A percentile compares a stretch with the other conserved stretches of the same genome.
phyloP scores from a whole-genome alignment of 179 eudicot species.

The Beta lomatogona region DNA sequence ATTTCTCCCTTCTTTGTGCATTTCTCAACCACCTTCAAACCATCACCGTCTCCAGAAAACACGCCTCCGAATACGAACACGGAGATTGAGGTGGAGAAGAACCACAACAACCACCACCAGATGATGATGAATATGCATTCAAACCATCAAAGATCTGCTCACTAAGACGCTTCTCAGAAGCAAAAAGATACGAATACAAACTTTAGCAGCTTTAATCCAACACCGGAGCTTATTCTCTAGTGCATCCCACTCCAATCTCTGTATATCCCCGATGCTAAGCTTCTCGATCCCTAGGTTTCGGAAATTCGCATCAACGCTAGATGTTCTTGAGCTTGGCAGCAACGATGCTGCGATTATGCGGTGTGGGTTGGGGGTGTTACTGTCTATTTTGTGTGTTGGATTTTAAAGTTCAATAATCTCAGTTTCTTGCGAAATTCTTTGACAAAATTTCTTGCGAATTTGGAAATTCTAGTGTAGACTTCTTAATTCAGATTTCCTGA shows the following conservation, averaged over 20 bases:
- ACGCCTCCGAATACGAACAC: slow-evolving; percentile 42
- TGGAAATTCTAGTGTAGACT: too few species aligned
- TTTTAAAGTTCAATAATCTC: too few species aligned
- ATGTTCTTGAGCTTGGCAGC: fast-evolving
- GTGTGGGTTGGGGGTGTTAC: too few species aligned
- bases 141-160: slow-evolving; percentile 61
- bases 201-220: slow-evolving; percentile 84
- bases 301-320: slow-evolving; percentile 49
- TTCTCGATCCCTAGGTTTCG: slow-evolving; percentile 59
- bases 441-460: too few species aligned
- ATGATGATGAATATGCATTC: not conserved
- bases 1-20: not conserved
- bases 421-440: too few species aligned
- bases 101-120: not conserved
- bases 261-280: slow-evolving; percentile 83
- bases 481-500: too few species aligned
- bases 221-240: slow-evolving; percentile 78
- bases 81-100: slow-evolving; percentile 4
- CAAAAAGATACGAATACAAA: slow-evolving; percentile 61
- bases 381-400: too few species aligned
- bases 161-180: slow-evolving; percentile 68
- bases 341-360: too few species aligned
- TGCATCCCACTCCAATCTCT: slow-evolving; percentile 71
- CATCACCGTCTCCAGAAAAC: slow-evolving; percentile 54
- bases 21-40: not conserved